Evolutionary conservation across 352 stramenopile species (phyloP), one percentile per base, ranked within the genome.

Genomic region (Phytophthora tubulina): DNA sequence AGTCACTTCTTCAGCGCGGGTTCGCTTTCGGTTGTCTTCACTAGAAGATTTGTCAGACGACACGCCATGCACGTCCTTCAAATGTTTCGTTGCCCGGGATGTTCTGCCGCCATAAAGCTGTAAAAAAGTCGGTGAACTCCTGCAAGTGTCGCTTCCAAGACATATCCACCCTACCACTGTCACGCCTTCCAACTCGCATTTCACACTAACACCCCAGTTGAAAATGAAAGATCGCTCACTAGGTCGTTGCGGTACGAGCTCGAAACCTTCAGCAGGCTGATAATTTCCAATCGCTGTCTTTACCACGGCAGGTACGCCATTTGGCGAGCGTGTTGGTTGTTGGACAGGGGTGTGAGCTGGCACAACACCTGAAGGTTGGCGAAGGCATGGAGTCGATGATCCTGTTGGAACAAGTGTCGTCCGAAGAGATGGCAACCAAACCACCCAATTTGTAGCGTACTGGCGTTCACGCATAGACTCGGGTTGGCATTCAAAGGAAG

Each of bases 161-260:
- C 31, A 69, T 11, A 69, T 69, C 61, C 50, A 69, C 17, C 39
- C n/a, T 0, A 50, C 8, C 21, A 55, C 50, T 2, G 32, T 42
- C 11, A 56, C 62, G 4, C 32, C 61, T 17, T 69, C 50, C 1
- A 49, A 0, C 6, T 17, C 41, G 4, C 14, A 32, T 3, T n/a
- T 11, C 30, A 68, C 15, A 8, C 61, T 50, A 13, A 55, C 50
- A 0, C 61, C 61, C 50, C 61, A 68, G 14, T 60, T 38, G 30
- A 67, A 39, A 46, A 67, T 67, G 4, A 67, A 44, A 10, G 49
- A 67, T 5, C 57, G 60, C n/a, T 46, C 35, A 2, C 52, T 35
- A 21, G n/a, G 33, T 2, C 52, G 52, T 48, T 48, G 46, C 36
- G 52, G 52, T 46, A 59, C 3, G 0, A 48, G 9, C 3, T n/a